Evolutionary conservation across 2,329 filamentous ascomycete species (phyloP), one percentile per base, ranked within the genome.

Genomic region (Parasarocladium wereldwijsianum): DNA sequence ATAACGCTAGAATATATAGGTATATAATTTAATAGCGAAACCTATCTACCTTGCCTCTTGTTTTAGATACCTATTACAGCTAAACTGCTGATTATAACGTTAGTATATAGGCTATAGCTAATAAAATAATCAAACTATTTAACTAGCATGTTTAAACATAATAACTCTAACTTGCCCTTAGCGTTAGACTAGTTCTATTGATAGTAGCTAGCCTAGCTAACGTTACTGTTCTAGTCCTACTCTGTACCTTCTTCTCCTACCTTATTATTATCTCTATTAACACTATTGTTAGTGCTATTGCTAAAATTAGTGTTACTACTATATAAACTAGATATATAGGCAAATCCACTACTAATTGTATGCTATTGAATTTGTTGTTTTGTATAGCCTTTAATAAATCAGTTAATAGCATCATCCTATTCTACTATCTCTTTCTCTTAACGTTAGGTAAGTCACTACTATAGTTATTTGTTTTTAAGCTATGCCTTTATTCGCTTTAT

Each of bases 71-170:
- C 27, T 19, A 29, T 29, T 5, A 29, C 18, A 13, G 27, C 27
- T 19, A 29, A 29, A 29, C 27, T 29, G 17, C 17, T 29, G 18
- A 29, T 29, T n/a, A 29, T 20, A 19, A 29, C 18, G 14, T 29
- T 29, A 12, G n/a, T 19, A 12, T 29, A 20, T n/a, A 12, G 17
- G 14, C 20, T 13, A 29, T 29, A 13, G 17, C 17, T 19, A 29
- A 29, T 20, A 19, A 11, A 5, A 20, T 29, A 19, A 20, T 29
- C 17, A 20, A 29, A 29, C 17, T 19, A 29, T 19, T 13, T 29
- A 12, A 29, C 20, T 19, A 29, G n/a, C 18, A 29, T 29, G 18
- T 19, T 29, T 29, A 29, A 29, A 29, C 18, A 29, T 29, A 29
- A 19, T 20, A 20, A 18, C 17, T 29, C 17, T 20, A 29, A 18